phyloP scores from a whole-genome alignment of 2,329 filamentous ascomycete genomes.

The Xylaria sp. region DNA sequence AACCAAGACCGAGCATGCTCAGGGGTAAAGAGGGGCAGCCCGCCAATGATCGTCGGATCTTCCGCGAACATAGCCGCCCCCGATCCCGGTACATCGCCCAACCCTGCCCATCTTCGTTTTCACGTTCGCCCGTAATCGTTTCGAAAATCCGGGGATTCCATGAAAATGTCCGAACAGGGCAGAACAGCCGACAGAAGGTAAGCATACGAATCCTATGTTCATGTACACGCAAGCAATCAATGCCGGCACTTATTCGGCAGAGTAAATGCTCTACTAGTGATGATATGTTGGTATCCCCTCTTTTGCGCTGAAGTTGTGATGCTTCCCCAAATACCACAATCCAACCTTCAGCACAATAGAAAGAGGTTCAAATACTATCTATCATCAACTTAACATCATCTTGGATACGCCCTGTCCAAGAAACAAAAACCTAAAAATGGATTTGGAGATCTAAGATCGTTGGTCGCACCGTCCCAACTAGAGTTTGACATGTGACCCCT shows the following conservation, averaged over 20 bases:
- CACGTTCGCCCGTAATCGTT: constrained; percentile 26
- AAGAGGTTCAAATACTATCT: background rate
- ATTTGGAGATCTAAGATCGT: background rate
- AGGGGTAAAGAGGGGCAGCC: constrained; percentile 17
- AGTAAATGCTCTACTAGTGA: background rate
- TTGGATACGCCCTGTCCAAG: background rate
- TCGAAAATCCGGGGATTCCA: constrained; percentile 36
- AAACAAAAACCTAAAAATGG: constrained; percentile 2
- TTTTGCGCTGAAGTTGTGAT: background rate
- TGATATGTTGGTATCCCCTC: background rate
- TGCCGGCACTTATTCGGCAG: background rate
- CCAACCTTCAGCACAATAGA: background rate
- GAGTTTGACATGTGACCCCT: constrained; percentile 25
- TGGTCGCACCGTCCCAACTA: constrained; percentile 22
- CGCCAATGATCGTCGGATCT: constrained; percentile 33
- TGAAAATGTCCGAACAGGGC: constrained; percentile 21
- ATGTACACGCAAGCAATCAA: constrained; percentile 1
- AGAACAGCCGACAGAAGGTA: background rate
- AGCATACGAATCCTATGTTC: background rate
- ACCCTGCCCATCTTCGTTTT: constrained; percentile 1
- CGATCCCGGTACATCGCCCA: constrained; percentile 6
- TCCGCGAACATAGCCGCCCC: constrained; percentile 3
- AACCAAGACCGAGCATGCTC: constrained; percentile 1
- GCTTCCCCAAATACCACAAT: background rate
- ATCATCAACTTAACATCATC: background rate